Base-by-base conservation (phyloP, 257 asterid genomes). In the Penstemon davidsonii region DNA sequence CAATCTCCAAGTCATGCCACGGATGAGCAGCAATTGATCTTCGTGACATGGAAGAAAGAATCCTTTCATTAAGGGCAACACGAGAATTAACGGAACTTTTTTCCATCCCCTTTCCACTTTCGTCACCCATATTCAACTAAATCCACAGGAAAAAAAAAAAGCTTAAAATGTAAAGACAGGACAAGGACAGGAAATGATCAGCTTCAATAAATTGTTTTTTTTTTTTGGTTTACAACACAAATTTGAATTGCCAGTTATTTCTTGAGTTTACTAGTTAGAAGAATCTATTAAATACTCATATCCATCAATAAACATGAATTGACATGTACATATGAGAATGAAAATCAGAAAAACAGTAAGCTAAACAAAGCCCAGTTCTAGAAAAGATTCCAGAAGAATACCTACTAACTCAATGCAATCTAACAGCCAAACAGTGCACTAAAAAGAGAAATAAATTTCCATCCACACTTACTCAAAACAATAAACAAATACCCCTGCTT, bases 1-100 rank as follows among this genome's bases (percentile, higher is more conserved):
- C 98, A n/a, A 91, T 91, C 77, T 91, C 96, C 79, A 91, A 82
- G 80, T 91, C 98, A 79, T 91, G 98, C 98, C 96, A 89, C 6
- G 98, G 98, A 81, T 91, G 96, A 69, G 96, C 96, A 77, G 98
- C 96, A 56, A 85, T 77, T 5, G 95, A 72, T 79, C 86, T 79
- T 50, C 85, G 76, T 0, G 94, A 79, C 90, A 91, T 80, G 25
- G 98, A 87, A 53, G 92, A 84, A 52, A 89, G 88, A 57, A 91
- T 91, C 79, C 96, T 80, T 73, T 91, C 92, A 70, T 89, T 89
- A 49, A 91, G 93, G 61, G 62, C 80, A 66, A 51, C 77, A 50
- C 69, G 82, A 55, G 83, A 51, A 64, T 51, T 80, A 18, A 62
- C 80, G 5, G 71, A 62, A 62, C 69, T 63, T 76, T 42, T 80